These are phyloP conservation scores for Mycena kentingensis DNA, from an alignment of 768 basidiomycete species.

Conservation along the genomic window DNA sequence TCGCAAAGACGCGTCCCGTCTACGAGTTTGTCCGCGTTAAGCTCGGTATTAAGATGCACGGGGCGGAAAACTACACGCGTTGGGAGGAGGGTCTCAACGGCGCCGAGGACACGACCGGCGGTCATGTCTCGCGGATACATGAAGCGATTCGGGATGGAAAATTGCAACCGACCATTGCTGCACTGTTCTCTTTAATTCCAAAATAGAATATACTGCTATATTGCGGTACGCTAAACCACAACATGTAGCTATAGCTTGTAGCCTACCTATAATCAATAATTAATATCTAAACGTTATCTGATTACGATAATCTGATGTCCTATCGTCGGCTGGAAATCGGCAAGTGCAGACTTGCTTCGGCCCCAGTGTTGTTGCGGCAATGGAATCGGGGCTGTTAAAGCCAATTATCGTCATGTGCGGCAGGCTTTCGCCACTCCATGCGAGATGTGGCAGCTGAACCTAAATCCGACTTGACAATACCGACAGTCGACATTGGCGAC, in stretches of 20 bases:
- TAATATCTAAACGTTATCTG: not conserved
- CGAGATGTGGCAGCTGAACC: too few relatives aligned
- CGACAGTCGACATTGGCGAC: too few relatives aligned
- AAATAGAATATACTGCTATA: not conserved
- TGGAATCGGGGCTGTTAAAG: too few relatives aligned
- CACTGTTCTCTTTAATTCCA: slow-evolving; percentile 36
- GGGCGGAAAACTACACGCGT: slow-evolving; percentile 65
- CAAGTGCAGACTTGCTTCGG: too few relatives aligned
- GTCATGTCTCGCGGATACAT: slow-evolving; percentile 72
- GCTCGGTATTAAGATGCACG: slow-evolving; percentile 81
- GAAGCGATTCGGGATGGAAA: slow-evolving; percentile 66
- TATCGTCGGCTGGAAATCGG: too few relatives aligned
- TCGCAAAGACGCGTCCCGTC: slow-evolving; percentile 68
- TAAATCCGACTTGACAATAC: too few relatives aligned
- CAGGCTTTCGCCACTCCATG: too few relatives aligned
- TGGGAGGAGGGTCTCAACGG: slow-evolving; percentile 66
- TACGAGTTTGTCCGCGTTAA: slow-evolving; percentile 77
- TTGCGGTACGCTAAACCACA: not conserved
- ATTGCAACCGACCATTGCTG: slow-evolving; percentile 46
- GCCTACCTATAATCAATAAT: not conserved
- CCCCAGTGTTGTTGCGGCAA: too few relatives aligned
- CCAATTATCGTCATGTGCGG: too few relatives aligned
- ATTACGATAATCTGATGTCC: not conserved
- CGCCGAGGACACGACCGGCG: slow-evolving; percentile 69
- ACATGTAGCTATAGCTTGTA: not conserved